phyloP scores from a whole-genome alignment of 2,329 filamentous ascomycete species.

The Arthrobotrys conoides region DNA sequence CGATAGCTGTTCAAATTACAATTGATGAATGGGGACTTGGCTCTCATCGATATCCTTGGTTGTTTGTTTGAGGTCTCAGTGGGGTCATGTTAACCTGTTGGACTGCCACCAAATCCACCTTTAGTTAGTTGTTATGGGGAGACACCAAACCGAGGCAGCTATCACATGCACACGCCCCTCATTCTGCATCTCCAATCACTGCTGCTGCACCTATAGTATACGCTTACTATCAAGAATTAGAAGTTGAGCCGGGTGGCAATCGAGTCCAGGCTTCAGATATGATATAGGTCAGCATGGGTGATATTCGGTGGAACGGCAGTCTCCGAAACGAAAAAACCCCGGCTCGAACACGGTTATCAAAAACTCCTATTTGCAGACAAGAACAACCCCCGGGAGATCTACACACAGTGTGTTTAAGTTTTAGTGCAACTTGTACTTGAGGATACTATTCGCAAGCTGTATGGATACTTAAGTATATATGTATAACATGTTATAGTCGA shows the following conservation, averaged over 20 bases:
- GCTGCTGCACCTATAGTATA: constrained; percentile 5
- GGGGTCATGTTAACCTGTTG: constrained; percentile 29
- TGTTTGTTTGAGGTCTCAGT: constrained; percentile 17
- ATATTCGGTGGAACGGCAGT: constrained; percentile 47
- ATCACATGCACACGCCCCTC: constrained; percentile 52
- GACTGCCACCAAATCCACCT: constrained; percentile 18
- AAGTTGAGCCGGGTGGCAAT: constrained; percentile 40
- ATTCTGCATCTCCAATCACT: background rate
- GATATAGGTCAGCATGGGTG: background rate
- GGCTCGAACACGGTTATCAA: background rate
- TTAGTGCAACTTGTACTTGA: constrained; percentile 23
- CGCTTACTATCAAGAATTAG: constrained; percentile 8
- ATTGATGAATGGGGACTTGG: constrained; percentile 8
- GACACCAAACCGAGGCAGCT: constrained; percentile 27
- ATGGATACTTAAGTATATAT: too few relatives aligned
- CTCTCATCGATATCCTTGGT: background rate
- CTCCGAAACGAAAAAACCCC: constrained; percentile 28
- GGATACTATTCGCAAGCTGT: background rate
- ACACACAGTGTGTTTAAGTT: background rate
- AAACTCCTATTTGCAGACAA: constrained; percentile 18
- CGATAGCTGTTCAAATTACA: constrained; percentile 18
- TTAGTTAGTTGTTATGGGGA: constrained; percentile 12
- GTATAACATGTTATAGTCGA: background rate
- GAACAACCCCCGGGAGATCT: constrained; percentile 37
- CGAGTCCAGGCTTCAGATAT: constrained; percentile 39